Evolutionary conservation across 306 rosid species (phyloP), one percentile per base, ranked within the genome.

Genomic region (Pyrus pyrifolia): DNA sequence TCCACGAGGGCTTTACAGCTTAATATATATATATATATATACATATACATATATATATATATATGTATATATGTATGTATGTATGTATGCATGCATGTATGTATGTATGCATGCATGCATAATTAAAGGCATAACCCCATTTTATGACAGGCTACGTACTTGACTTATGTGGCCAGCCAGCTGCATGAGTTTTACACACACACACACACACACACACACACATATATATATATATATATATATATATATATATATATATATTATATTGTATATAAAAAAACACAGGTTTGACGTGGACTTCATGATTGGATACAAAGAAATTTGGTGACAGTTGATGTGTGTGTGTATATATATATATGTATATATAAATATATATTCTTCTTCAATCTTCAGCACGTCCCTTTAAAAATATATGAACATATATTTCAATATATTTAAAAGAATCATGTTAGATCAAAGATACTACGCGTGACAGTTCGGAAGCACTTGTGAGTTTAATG

Each of bases 391-490:
- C 60, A n/a, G 21, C 13, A 53, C 66, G 27, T 27, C 4, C 49
- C 64, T 33, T 33, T 21, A 12, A 19, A 70, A 70, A 58, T 58
- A 52, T 15, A 35, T 6, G 40, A 35, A 35, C 27, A 45, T 40
- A 40, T 9, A 40, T 8, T 40, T 40, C 18, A 27, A 10, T n/a
- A 58, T 14, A 10, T 17, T 5, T 10, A 25, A 38, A 18, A 18
- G 58, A 73, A 59, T 60, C 77, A 73, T 17, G 58, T 73, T 40
- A 53, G 60, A 75, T 15, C 68, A 40, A 52, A 8, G 21, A 44
- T 55, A 29, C 55, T 71, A 33, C 78, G 84, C 78, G 81, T 76
- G 78, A 58, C 81, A 77, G 81, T 66, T 22, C 71, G 70, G 71
- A 73, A 60, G 0, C 3, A 61, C 66, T 61, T 13, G 66, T 27